A percentile compares a stretch with the other conserved stretches of the same genome.
Evolutionary conservation across 352 stramenopile genomes (phyloP).

Genomic region (Elongisporangium undulatum): DNA sequence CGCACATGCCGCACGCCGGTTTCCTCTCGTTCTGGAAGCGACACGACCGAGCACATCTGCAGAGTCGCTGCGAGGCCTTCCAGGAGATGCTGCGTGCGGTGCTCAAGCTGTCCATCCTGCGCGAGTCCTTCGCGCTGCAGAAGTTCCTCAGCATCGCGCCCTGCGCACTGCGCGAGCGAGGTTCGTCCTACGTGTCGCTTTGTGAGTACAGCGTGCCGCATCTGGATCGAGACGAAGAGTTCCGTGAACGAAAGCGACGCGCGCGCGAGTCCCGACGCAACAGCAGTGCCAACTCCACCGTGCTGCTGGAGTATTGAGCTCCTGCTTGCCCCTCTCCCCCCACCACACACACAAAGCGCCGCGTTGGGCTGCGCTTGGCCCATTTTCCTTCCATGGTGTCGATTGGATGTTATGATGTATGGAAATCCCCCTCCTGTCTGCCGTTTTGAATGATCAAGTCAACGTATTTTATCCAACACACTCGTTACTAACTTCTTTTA

Average conservation of each 20-base stretch:
- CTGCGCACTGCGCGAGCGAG: constrained; percentile 42
- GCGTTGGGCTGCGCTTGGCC: background rate
- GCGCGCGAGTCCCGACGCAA: constrained; percentile 70
- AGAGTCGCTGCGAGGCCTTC: constrained; percentile 78
- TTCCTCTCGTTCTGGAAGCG: constrained; percentile 83
- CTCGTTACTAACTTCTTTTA: background rate
- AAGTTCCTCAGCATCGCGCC: constrained; percentile 3
- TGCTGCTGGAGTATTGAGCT: constrained; percentile 44
- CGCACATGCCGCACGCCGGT: constrained; percentile 59
- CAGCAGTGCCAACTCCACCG: constrained; percentile 54
- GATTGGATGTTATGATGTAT: background rate
- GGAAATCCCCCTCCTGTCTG: too few relatives aligned
- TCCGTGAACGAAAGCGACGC: constrained; percentile 64
- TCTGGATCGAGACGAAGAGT: constrained; percentile 61
- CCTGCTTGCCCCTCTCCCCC: too few relatives aligned
- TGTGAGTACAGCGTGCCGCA: constrained; percentile 68
- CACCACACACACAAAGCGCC: background rate
- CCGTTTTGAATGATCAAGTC: background rate
- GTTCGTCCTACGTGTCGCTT: constrained; percentile 58
- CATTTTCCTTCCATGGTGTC: background rate
- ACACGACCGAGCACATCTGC: constrained; percentile 71
- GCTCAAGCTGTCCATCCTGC: background rate
- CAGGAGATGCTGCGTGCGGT: constrained; percentile 62
- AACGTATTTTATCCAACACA: background rate
- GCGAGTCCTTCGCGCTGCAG: background rate